phyloP scores from a whole-genome alignment of 1,284 basidiomycete genomes.

The Limonomyces culmigenus region DNA sequence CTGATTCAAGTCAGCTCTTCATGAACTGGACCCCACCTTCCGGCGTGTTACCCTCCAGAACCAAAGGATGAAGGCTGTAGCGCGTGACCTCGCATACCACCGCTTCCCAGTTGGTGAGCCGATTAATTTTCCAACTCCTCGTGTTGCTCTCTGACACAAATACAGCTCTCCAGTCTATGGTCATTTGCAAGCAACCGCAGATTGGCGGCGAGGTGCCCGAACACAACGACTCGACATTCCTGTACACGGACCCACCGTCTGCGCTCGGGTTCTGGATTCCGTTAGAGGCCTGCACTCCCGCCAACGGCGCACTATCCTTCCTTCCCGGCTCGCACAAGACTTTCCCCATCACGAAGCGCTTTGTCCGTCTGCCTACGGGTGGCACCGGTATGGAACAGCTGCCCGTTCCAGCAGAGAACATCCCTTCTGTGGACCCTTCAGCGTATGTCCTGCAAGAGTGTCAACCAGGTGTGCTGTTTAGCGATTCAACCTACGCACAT shows the following conservation, averaged over 20 bases:
- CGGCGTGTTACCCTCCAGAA: constrained; percentile 65
- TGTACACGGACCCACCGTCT: constrained; percentile 86
- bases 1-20: constrained; percentile 34
- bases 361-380: constrained; percentile 54
- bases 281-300: constrained; percentile 69
- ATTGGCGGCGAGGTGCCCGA: constrained; percentile 80
- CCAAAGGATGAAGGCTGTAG: constrained; percentile 45
- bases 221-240: constrained; percentile 53
- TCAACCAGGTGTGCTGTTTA: constrained; percentile 39
- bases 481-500: constrained; percentile 1
- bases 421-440: constrained; percentile 12
- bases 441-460: constrained; percentile 61
- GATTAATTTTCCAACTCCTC: background rate
- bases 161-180: constrained; percentile 83
- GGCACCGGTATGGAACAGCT: constrained; percentile 73
- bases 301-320: constrained; percentile 85
- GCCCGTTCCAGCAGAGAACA: constrained; percentile 22
- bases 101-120: constrained; percentile 60
- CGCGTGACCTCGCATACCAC: constrained; percentile 64
- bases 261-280: constrained; percentile 96
- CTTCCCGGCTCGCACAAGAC: constrained; percentile 80
- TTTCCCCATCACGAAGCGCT: constrained; percentile 59
- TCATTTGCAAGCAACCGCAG: constrained; percentile 79
- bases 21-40: constrained; percentile 74
- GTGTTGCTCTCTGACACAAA: background rate